A percentile compares a stretch with the other conserved stretches of the same genome.
These are phyloP conservation scores for Verticillium klebahnii DNA, from an alignment of 2,329 filamentous ascomycete species.

Conservation along the genomic window DNA sequence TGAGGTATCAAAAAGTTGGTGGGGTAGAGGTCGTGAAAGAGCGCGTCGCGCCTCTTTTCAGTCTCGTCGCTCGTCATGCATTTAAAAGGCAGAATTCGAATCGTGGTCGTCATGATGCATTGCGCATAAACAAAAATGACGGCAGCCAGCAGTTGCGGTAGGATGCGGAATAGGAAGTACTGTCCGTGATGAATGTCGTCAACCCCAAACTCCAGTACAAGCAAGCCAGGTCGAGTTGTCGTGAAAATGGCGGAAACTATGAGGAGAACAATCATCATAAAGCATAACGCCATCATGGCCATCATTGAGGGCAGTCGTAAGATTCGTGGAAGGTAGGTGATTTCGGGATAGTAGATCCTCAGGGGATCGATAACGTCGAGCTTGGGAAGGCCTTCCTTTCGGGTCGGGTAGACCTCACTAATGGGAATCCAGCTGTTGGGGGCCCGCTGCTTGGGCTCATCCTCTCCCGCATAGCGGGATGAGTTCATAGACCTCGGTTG, in stretches of 20 bases:
- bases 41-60: slow-evolving; percentile 54
- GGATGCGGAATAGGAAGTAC: slow-evolving; percentile 83
- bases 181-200: slow-evolving; percentile 62
- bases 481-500: not conserved
- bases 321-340: slow-evolving; percentile 68
- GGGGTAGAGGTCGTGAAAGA: slow-evolving; percentile 67
- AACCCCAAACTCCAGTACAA: slow-evolving; percentile 46
- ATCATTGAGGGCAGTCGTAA: slow-evolving; percentile 63
- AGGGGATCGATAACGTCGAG: slow-evolving; percentile 30
- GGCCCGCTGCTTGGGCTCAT: not conserved
- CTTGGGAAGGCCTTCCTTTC: slow-evolving; percentile 12
- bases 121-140: slow-evolving; percentile 73
- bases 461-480: not conserved
- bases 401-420: slow-evolving; percentile 19
- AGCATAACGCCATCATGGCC: slow-evolving; percentile 54
- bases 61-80: slow-evolving; percentile 65
- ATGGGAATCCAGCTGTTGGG: slow-evolving; percentile 24
- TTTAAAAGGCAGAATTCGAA: slow-evolving; percentile 72
- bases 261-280: slow-evolving; percentile 68
- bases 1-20: slow-evolving; percentile 61
- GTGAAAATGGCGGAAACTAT: slow-evolving; percentile 71
- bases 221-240: slow-evolving; percentile 57
- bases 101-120: slow-evolving; percentile 67
- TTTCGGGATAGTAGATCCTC: slow-evolving; percentile 36
- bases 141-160: slow-evolving; percentile 73